Evolutionary conservation across 805 yeast species (phyloP).

Genomic region (Ogataea neopini): DNA sequence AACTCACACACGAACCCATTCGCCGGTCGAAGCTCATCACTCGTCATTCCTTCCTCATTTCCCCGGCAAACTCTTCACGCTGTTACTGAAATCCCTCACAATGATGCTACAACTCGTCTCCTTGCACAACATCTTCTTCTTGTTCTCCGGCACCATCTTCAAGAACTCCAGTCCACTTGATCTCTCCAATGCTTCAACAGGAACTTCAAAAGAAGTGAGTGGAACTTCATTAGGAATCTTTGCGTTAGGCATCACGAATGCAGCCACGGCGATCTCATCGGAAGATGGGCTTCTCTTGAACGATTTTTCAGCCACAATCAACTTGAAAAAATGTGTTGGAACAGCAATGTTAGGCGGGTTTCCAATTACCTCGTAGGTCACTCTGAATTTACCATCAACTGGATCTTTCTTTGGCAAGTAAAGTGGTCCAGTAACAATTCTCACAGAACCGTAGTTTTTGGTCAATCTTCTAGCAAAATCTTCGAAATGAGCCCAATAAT

Average conservation of each 20-base stretch:
- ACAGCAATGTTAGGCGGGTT: conserved; percentile 96
- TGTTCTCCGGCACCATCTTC: conserved; percentile 59
- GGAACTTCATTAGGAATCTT: conserved; percentile 70
- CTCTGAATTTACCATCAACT: conserved; percentile 79
- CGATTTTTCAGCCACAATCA: conserved; percentile 79
- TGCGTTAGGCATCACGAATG: conserved; percentile 93
- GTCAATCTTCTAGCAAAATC: conserved; percentile 82
- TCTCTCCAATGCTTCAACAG: conserved; percentile 85
- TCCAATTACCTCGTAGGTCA: conserved; percentile 89
- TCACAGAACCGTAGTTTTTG: conserved; percentile 65
- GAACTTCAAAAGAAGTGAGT: conserved; percentile 77
- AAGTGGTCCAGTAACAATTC: conserved; percentile 92
- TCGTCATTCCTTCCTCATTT: no score
- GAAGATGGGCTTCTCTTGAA: conserved; percentile 34
- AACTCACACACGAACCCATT: no score
- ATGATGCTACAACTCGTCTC: conserved; percentile 79
- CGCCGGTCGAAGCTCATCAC: no score
- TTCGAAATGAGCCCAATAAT: conserved; percentile 97
- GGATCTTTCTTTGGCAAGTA: conserved; percentile 77
- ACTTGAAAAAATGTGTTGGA: conserved; percentile 94
- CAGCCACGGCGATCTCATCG: conserved; percentile 70
- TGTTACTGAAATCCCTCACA: conserved; percentile 74
- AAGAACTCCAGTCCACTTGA: conserved; percentile 83
- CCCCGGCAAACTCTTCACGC: conserved; percentile 31
- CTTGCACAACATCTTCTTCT: conserved; percentile 66